Evolutionary conservation across 441 rosid species (phyloP).

Genomic region (Dalechampia spathulata): DNA sequence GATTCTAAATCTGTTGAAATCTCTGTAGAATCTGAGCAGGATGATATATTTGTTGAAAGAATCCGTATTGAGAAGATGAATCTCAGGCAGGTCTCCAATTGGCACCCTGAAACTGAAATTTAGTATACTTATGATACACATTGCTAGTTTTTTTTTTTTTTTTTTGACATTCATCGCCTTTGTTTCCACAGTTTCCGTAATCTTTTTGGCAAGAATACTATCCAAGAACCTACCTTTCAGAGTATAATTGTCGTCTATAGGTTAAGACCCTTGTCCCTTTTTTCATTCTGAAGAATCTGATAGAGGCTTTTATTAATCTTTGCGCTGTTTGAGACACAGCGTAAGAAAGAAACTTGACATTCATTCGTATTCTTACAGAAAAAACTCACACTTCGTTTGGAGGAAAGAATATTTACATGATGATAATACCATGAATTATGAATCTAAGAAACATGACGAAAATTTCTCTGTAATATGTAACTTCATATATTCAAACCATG

Average conservation of each 20-base stretch:
- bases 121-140: not conserved
- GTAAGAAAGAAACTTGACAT: not conserved
- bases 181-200: constrained; percentile 39
- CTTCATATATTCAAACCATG: not conserved
- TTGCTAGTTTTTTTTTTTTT: constrained; percentile 2
- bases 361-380: no score
- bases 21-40: constrained; percentile 27
- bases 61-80: constrained; percentile 64
- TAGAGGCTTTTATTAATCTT: no score
- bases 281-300: no score
- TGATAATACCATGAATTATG: not conserved
- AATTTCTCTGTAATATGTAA: no score
- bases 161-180: not conserved
- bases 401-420: not conserved
- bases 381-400: no score
- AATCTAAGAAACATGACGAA: no score
- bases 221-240: constrained; percentile 84
- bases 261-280: constrained; percentile 17
- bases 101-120: not conserved
- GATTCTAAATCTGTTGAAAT: constrained; percentile 33
- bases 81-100: constrained; percentile 43
- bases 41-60: constrained; percentile 50
- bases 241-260: constrained; percentile 84
- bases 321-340: not conserved
- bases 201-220: constrained; percentile 51